Evolutionary conservation across 2,329 filamentous ascomycete species (phyloP), one percentile per base, ranked within the genome.

Genomic region (Talaromyces sp.): DNA sequence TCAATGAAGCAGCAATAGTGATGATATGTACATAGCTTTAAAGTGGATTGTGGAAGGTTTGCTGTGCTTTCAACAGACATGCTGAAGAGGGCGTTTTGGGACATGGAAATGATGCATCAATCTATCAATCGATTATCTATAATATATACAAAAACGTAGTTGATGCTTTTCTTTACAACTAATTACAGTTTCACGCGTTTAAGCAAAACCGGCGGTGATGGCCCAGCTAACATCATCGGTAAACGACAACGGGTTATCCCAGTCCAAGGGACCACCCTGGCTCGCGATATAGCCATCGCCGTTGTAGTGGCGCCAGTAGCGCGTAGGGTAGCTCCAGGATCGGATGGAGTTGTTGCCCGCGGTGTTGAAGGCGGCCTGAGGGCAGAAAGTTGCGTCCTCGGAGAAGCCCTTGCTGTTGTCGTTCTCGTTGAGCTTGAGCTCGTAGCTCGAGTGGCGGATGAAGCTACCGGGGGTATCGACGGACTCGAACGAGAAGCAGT

Each of bases 341-440:
- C 60, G 55, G 28, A 61, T 19, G 15, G 60, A 49, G 28, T 51
- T 61, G 64, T 63, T 80, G 25, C 60, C 60, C 4, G 53, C 30
- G 15, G 53, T 44, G 27, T 51, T 58, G 22, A 61, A 19, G 6
- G 49, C 52, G 22, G 60, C 25, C 49, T 58, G 33, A 8, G 60
- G 55, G 27, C 60, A 61, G 36, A 61, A 61, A 30, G 60, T 61
- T 22, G 60, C 60, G 25, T 61, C 55, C 42, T 61, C 60, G 5
- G 19, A 2, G 55, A 61, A 61, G 19, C 47, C 49, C 27, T 58
- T 58, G 19, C 55, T 61, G 39, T 47, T 47, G n/a, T 61, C 60
- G 19, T 61, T 33, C n/a, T 36, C 49, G 22, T 61, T 44, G 49
- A 58, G 27, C 33, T 53, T 25, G 36, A 61, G 55, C 36, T 61